Evolutionary conservation across 2,329 filamentous ascomycete genomes (phyloP), one percentile per base, ranked within the genome.

Genomic region (Sclerotiophoma versabilis): DNA sequence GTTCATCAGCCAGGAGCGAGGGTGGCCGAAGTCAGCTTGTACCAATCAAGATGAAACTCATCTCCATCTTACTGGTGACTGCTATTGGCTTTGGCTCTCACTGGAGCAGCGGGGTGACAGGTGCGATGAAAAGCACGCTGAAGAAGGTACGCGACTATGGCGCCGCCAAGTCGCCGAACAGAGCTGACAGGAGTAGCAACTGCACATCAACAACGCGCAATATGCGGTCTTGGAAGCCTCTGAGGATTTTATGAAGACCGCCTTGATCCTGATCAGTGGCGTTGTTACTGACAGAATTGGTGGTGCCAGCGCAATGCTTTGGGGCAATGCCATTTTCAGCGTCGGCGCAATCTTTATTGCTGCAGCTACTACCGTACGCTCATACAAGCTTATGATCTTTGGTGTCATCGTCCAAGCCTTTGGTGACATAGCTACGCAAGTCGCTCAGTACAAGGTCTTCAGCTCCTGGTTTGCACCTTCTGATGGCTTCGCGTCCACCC

Each of bases 391-490:
- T 66, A 87, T 87, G 84, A 80, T 87, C 30, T 79, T 77, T 14
- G 85, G 84, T 1, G 72, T 80, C 29, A 74, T 87, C 1, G 71
- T 87, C 11, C 77, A 82, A 23, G 80, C 84, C 0, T 70, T 87
- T 0, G 85, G 85, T n/a, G 85, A 87, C 56, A 84, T 87, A 17
- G 83, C 85, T 0, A 87, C 85, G 0, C 84, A 87, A 60, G 79
- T 87, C 25, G 85, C 85, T 0, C 84, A 87, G 65, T 87, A 87
- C 67, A 86, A 87, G 56, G 81, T 87, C 57, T 87, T 87, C 61
- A 85, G 83, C 0, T 85, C 83, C 0, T 87, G 85, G 85, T 87
- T 87, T 57, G 78, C 84, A 0, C 85, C 85, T 0, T 84, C 78
- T 7, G 80, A 83, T 50, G 85, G 85, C 1, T 87, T 87, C 63